phyloP scores from a whole-genome alignment of 148 eudicot species.

The Gaultheria prostrata region DNA sequence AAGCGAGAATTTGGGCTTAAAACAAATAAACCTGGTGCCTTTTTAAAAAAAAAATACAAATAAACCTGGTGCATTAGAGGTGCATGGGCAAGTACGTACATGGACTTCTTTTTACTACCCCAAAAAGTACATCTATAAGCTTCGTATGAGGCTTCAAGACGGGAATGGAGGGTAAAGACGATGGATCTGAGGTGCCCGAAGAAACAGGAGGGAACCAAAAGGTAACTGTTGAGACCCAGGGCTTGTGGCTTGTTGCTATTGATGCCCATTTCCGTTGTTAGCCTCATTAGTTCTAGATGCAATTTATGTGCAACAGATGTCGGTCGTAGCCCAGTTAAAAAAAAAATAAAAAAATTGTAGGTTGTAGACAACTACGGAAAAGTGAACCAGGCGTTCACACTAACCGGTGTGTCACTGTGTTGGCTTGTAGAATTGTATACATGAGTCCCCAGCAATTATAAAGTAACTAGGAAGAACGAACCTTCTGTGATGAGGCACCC shows the following conservation, averaged over 20 bases:
- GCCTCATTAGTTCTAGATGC: background rate
- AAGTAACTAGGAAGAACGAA: slow-evolving; percentile 21
- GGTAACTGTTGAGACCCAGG: background rate
- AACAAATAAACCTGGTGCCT: background rate
- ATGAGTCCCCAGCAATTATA: background rate
- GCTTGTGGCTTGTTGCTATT: background rate
- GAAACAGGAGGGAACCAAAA: background rate
- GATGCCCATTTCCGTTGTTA: background rate
- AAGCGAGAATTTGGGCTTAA: background rate
- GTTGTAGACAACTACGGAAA: background rate
- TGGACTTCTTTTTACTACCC: background rate
- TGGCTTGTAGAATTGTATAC: background rate
- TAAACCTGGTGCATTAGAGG: background rate
- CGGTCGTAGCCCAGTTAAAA: too few species aligned
- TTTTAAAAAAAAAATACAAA: too few species aligned
- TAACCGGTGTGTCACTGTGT: background rate
- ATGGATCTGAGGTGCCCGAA: background rate
- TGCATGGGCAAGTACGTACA: background rate
- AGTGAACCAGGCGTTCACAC: background rate
- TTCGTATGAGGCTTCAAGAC: background rate
- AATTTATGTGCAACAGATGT: background rate
- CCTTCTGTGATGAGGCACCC: slow-evolving; percentile 98
- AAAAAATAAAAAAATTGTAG: too few species aligned
- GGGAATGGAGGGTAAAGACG: background rate
- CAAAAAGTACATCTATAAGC: background rate